Evolutionary conservation across 2,329 filamentous ascomycete genomes (phyloP).

Genomic region (Nigrospora oryzae): DNA sequence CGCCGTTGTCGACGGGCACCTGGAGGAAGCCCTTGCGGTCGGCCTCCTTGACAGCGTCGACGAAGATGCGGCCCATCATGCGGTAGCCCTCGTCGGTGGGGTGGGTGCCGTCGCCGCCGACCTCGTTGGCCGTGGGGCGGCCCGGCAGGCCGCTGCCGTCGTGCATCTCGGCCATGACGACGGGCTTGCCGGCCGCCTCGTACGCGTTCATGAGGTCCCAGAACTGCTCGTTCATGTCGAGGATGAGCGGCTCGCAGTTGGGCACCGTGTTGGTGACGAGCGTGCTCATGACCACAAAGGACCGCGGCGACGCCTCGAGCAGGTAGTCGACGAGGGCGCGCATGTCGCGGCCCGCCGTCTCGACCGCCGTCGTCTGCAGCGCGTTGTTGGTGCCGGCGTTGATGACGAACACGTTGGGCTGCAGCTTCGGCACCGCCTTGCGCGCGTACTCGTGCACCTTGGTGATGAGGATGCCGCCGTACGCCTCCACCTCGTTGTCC

Average conservation of each 20-base stretch:
- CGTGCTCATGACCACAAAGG: slow-evolving; percentile 16
- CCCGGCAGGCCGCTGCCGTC: slow-evolving; percentile 3
- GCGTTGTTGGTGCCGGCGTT: slow-evolving; percentile 21
- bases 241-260: slow-evolving; percentile 9
- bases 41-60: slow-evolving; percentile 11
- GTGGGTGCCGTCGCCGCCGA: slow-evolving; percentile 15
- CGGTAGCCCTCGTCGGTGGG: slow-evolving; percentile 13
- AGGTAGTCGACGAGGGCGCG: slow-evolving; percentile 13
- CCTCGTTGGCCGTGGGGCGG: slow-evolving; percentile 8
- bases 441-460: slow-evolving; percentile 13
- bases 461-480: slow-evolving; percentile 14
- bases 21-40: slow-evolving; percentile 10
- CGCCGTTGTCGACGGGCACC: slow-evolving; percentile 7
- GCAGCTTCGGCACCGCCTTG: slow-evolving; percentile 8
- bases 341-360: slow-evolving; percentile 10
- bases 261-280: slow-evolving; percentile 14
- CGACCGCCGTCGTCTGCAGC: slow-evolving; percentile 11
- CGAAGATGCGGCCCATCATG: slow-evolving; percentile 14
- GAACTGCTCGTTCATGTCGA: slow-evolving; percentile 13
- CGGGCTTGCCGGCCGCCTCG: slow-evolving; percentile 5
- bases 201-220: slow-evolving; percentile 6
- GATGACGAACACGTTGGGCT: slow-evolving; percentile 18
- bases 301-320: slow-evolving; percentile 9
- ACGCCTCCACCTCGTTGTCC: slow-evolving; percentile 19
- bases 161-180: slow-evolving; percentile 19